A percentile compares a stretch with the other conserved stretches of the same genome.
Conservation (phyloP, 1,284 basidiomycete species). For the Tylopilus sp. region DNA sequence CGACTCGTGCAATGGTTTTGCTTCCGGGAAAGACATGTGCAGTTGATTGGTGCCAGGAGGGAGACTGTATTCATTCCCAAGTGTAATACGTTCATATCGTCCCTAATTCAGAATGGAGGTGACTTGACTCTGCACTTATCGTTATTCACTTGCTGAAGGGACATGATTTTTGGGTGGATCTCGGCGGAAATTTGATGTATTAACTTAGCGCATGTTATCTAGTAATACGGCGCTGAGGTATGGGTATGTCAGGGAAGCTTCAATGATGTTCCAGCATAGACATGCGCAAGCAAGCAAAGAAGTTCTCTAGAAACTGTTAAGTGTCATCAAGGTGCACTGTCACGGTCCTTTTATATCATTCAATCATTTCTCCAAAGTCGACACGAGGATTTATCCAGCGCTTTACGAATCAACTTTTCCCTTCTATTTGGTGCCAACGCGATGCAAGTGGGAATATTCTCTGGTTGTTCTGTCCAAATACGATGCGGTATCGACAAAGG, state of each 20-base stretch:
- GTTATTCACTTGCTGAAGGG: conserved; percentile 49
- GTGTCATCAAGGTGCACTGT: not conserved
- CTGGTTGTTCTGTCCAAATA: conserved; percentile 67
- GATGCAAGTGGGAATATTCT: conserved; percentile 62
- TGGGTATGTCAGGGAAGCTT: conserved; percentile 51
- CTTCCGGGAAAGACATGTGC: too few species aligned
- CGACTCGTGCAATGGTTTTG: too few species aligned
- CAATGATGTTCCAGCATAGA: conserved; percentile 49
- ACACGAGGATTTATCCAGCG: conserved; percentile 51
- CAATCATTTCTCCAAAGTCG: conserved; percentile 36
- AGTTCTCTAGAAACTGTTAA: not conserved
- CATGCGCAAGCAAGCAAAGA: not conserved
- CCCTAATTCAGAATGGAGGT: too few species aligned
- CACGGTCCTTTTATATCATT: not conserved
- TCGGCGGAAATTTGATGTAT: conserved; percentile 56
- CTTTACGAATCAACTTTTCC: conserved; percentile 52
- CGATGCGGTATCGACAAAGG: conserved; percentile 49
- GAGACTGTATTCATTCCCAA: too few species aligned
- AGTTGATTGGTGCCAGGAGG: too few species aligned
- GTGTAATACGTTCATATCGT: conserved; percentile 49
- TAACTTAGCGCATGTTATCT: conserved; percentile 54
- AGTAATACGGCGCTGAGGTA: conserved; percentile 56
- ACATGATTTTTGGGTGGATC: conserved; percentile 55
- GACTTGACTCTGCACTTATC: conserved; percentile 20
- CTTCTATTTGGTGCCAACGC: conserved; percentile 64